Base-by-base conservation (phyloP, 495 filamentous ascomycete genomes). In the Cercophora newfieldiana region DNA sequence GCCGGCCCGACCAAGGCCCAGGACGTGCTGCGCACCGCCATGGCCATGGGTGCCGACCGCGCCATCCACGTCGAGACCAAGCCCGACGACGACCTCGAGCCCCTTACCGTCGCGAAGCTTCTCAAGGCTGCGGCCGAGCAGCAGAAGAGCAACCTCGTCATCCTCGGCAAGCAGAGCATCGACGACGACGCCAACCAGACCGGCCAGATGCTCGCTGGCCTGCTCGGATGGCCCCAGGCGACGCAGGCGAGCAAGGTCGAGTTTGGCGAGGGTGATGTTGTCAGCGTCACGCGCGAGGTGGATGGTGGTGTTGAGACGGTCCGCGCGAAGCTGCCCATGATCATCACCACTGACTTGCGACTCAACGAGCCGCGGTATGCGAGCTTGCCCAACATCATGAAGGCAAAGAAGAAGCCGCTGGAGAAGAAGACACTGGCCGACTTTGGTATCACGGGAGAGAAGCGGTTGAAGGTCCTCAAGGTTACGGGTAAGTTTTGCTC, bases 371-470 rank as follows among this genome's bases (percentile, higher is more conserved):
- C 95, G 62, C 80, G 96, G 59, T 99, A 97, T 79, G 94, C 93
- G 59, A 96, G 87, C 77, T 75, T 99, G 84, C 94, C 92, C 70
- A 97, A 97, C 79, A 98, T 99, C 65, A 99, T 99, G 96, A 98
- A 97, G 88, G 95, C 95, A 61, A 98, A 98, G 90, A 99, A 98
- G 91, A 99, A 98, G 88, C 90, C 90, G 71, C 72, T 99, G 70
- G 91, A 93, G 77, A 98, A 96, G 89, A 90, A 91, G 86, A 91
- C 81, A 55, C 74, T 96, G 75, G 86, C 77, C 57, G 94, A 98
- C 75, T 89, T 88, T 76, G 93, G 91, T 0, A 83, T 93, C 8
- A 88, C 92, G 72, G 82, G 86, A 58, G 82, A 82, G 78, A 88
- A 81, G 76, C 82, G 94, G 73, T 80, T 99, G 78, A 96, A 93